These are phyloP conservation scores for Corylus heterophylla DNA, from an alignment of 306 rosid genomes.

Conservation along the genomic window DNA sequence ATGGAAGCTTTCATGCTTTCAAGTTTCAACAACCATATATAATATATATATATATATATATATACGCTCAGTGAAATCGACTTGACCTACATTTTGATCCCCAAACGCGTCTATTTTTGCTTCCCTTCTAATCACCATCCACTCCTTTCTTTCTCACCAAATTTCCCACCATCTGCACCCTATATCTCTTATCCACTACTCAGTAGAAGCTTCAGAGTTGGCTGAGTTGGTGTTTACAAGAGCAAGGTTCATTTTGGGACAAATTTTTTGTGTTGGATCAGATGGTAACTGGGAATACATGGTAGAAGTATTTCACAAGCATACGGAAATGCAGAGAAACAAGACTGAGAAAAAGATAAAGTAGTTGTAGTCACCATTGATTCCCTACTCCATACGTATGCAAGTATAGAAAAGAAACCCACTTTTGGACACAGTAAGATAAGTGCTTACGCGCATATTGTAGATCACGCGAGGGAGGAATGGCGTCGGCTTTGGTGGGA, in stretches of 20 bases:
- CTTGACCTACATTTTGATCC: background rate
- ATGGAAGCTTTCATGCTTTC: no score
- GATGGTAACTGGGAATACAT: background rate
- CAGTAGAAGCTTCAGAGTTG: background rate
- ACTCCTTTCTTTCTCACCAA: background rate
- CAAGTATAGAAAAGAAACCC: no score
- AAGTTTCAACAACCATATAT: no score
- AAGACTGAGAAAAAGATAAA: no score
- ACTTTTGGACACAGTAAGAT: background rate
- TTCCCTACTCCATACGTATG: no score
- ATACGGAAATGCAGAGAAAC: no score
- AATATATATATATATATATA: no score
- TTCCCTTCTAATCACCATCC: background rate
- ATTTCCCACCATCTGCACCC: background rate
- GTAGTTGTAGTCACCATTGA: no score
- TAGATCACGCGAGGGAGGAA: background rate
- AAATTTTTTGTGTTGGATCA: background rate
- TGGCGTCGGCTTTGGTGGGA: slow-evolving; percentile 50
- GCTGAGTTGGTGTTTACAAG: background rate
- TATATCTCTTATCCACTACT: background rate
- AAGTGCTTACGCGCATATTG: background rate
- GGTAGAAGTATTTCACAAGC: background rate
- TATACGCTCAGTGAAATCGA: background rate
- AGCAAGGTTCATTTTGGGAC: background rate
- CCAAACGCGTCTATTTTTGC: background rate